Evolutionary conservation across 2,329 filamentous ascomycete species (phyloP), one percentile per base, ranked within the genome.

Genomic region (Ophiostoma angusticollis): DNA sequence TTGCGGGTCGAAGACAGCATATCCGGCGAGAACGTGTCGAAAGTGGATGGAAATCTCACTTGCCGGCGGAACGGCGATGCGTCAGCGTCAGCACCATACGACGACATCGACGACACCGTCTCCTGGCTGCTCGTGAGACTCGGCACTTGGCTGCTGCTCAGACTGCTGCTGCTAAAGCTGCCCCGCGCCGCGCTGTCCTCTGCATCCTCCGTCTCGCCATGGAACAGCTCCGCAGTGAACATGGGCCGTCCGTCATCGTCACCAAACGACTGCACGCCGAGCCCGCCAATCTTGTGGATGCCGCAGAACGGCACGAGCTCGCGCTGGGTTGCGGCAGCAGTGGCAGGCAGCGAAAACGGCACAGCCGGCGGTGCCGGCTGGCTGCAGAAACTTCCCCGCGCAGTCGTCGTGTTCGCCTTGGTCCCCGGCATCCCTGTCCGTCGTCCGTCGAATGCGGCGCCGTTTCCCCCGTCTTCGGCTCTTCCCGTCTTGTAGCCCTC

Each of bases 401-500:
- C 18, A 14, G 14, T 28, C 9, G 13, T 9, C n/a, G 8, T 16
- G 7, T 11, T 36, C 1, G 22, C n/a, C 23, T 21, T 27, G 24
- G 22, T 23, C 6, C 31, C n/a, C 8, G 16, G 17, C 28, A 30
- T 21, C 8, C 29, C 23, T 30, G 21, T n/a, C 31, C 30, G 32
- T 21, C 34, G 32, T n/a, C 21, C 25, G 31, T 21, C n/a, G 37
- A n/a, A n/a, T n/a, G n/a, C n/a, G n/a, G n/a, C n/a, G n/a, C n/a
- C n/a, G n/a, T n/a, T n/a, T n/a, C n/a, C n/a, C n/a, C 49, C 41
- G 37, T 37, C 40, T 14, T 68, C 64, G 37, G 60, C 55, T 52
- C 74, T 75, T 40, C 72, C 72, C 2, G 84, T 93, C 64, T 93
- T 93, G 70, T 95, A 95, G 43, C 89, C 89, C 56, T 95, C 87